Evolutionary conservation across 129 eudicot species (phyloP).

Genomic region (Cynara cardunculus): DNA sequence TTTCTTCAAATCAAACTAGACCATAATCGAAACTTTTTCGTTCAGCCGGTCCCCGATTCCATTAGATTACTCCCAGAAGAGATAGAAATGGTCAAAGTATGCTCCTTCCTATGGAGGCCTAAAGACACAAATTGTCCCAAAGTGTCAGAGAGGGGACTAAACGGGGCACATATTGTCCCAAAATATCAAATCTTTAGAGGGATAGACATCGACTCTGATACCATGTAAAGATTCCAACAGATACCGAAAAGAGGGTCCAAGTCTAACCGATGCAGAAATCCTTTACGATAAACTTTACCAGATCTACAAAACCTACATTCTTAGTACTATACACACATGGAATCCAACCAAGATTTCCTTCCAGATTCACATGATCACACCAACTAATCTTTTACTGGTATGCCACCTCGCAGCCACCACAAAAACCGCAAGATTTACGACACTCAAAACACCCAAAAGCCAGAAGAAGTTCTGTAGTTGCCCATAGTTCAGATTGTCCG

Average conservation of each 20-base stretch:
- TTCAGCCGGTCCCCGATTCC: no score
- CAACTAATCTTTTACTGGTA: constrained; percentile 21
- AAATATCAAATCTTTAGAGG: not conserved
- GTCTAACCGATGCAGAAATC: not conserved
- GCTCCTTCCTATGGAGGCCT: not conserved
- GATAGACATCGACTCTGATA: not conserved
- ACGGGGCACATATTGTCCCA: not conserved
- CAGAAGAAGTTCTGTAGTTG: constrained; percentile 22
- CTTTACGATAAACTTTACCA: not conserved
- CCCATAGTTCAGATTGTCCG: constrained; percentile 34
- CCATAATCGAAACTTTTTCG: no score
- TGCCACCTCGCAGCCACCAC: constrained; percentile 27
- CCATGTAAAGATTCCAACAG: not conserved
- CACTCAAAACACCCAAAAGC: constrained; percentile 21
- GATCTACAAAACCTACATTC: not conserved
- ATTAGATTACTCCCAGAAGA: no score
- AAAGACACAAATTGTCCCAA: not conserved
- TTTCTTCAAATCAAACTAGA: no score
- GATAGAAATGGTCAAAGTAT: no score
- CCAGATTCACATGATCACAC: not conserved
- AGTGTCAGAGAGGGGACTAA: not conserved
- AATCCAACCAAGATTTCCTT: not conserved
- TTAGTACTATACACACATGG: not conserved
- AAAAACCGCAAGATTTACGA: constrained; percentile 20
- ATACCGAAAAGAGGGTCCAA: not conserved